These are phyloP conservation scores for Gremmenia infestans DNA, from an alignment of 2,329 filamentous ascomycete species.

Conservation along the genomic window DNA sequence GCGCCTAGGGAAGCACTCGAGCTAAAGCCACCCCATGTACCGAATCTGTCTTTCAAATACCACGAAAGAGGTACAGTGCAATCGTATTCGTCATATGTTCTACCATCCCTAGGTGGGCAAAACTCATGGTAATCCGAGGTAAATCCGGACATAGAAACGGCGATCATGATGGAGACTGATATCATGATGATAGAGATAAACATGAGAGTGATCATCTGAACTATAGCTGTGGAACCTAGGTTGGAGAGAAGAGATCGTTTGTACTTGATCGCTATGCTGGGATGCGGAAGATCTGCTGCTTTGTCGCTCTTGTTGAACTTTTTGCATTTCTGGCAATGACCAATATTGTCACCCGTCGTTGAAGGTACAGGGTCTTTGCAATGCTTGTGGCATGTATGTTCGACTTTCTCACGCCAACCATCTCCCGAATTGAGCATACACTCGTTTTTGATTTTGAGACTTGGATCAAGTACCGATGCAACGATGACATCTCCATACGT, in stretches of 20 bases:
- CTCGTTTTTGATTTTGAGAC: slow-evolving; percentile 21
- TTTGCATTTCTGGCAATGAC: slow-evolving; percentile 23
- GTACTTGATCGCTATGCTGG: slow-evolving; percentile 23
- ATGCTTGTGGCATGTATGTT: slow-evolving; percentile 21
- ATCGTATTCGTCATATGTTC: not conserved
- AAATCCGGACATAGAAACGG: slow-evolving; percentile 1
- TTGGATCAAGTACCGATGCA: slow-evolving; percentile 19
- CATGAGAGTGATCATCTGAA: slow-evolving; percentile 20
- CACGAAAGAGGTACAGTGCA: not conserved
- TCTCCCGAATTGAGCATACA: slow-evolving; percentile 22
- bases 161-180: slow-evolving; percentile 11
- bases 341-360: slow-evolving; percentile 14
- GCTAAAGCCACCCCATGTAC: slow-evolving; percentile 20
- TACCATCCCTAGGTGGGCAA: not conserved
- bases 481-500: slow-evolving; percentile 23
- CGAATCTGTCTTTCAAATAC: slow-evolving; percentile 5
- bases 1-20: slow-evolving; percentile 11
- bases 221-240: slow-evolving; percentile 16
- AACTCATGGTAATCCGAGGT: not conserved
- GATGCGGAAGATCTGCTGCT: slow-evolving; percentile 20
- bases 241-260: slow-evolving; percentile 20
- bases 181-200: slow-evolving; percentile 14
- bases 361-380: slow-evolving; percentile 18
- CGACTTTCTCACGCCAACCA: slow-evolving; percentile 14
- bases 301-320: slow-evolving; percentile 20